Base-by-base conservation (phyloP, 129 eudicot genomes). In the Arctium minus region DNA sequence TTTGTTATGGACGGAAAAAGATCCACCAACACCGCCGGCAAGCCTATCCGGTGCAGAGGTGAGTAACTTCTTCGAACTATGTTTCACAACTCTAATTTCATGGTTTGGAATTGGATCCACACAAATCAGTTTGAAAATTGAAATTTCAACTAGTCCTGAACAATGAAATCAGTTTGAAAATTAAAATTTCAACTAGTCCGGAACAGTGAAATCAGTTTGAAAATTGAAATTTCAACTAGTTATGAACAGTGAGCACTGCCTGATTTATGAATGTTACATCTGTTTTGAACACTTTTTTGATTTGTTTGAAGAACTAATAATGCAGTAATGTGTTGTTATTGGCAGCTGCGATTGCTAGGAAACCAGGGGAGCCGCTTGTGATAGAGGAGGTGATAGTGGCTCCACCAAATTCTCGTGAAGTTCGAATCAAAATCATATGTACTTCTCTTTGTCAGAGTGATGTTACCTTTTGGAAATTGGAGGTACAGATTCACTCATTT, bases 401-500 rank as follows among this genome's bases (percentile, higher is more conserved):
- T 5, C 88, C 93, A 27, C 97, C 98, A 0, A 87, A 86, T 4
- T 29, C 78, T 44, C 86, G 75, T 0, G 98, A 94, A 86, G 94
- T 94, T 84, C 86, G 98, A 7, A 79, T 94, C 67, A 88, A 84
- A 40, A 90, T 94, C 75, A 75, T 94, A 3, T 94, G 94, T 37
- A 94, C 92, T 74, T 94, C 97, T 48, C 93, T 94, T 12, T 94
- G 98, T 79, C 84, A 88, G 75, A 93, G 85, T 56, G 98, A 93
- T 80, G 60, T 94, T 79, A 91, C 92, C 73, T 85, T 88, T 65
- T 93, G 92, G 94, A 89, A 89, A 76, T 6, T 93, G 68, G 76
- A 87, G 77, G 98, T 91, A 88, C 33, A 40, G 2, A 73, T 29
- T 31, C 44, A 5, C 30, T 74, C 30, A 75, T 68, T 75, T 65